phyloP scores from a whole-genome alignment of 164 flowering plant species.

The Paratinospora sagittata region DNA sequence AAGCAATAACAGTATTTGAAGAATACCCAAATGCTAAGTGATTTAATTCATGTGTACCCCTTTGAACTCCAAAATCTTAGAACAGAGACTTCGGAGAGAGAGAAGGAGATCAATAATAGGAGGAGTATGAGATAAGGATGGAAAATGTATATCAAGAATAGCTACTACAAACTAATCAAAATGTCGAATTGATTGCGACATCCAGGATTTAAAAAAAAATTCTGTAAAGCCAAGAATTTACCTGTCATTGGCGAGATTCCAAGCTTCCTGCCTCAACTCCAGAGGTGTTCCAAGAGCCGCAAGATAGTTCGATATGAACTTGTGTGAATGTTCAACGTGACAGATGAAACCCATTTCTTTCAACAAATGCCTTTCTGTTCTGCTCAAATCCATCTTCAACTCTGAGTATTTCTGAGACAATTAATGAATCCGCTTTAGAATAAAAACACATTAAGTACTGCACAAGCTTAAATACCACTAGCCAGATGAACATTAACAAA shows the following conservation, averaged over 20 bases:
- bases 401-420: conserved; percentile 64
- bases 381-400: conserved; percentile 68
- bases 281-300: conserved; percentile 69
- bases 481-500: no score
- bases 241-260: conserved; percentile 99
- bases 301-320: conserved; percentile 88
- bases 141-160: not conserved
- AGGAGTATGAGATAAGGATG: not conserved
- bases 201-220: not conserved
- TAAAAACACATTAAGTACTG: conserved; percentile 1
- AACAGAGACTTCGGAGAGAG: not conserved
- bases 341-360: conserved; percentile 98
- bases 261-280: conserved; percentile 86
- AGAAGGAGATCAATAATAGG: not conserved
- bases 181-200: not conserved
- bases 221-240: conserved; percentile 15
- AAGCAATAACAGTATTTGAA: not conserved
- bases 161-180: not conserved
- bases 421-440: not conserved
- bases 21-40: not conserved
- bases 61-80: not conserved
- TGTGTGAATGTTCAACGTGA: conserved; percentile 98
- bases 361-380: conserved; percentile 81
- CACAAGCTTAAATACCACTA: conserved; percentile 1
- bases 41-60: not conserved